Evolutionary conservation across 352 stramenopile genomes (phyloP), one percentile per base, ranked within the genome.

Genomic region (Elongisporangium undulatum): DNA sequence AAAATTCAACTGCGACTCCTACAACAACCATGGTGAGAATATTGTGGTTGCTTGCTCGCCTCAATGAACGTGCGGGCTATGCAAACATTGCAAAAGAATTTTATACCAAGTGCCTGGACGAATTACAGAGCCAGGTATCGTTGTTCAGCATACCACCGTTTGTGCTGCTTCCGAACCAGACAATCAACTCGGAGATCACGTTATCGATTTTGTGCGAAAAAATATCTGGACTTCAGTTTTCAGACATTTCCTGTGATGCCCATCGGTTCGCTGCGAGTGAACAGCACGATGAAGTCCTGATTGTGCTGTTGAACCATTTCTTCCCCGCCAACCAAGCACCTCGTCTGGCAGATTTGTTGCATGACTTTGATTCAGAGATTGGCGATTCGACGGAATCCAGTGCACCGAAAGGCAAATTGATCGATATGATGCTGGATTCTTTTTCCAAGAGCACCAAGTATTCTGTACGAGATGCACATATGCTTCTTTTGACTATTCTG

Each of bases 11-110:
- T 10, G 22, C 9, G 13, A 15, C 41, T 52, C 6, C 15, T 5
- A 64, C 49, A 16, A 10, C 24, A 53, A 54, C 49, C 7, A 20
- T 80, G 6, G 24, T 67, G n/a, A 73, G 82, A 1, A 57, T 88
- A 19, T 71, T 89, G 48, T 92, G 80, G 82, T 51, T 92, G 0
- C 67, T 82, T 20, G 82, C 75, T 2, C 64, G 64, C 10, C 73
- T 88, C 53, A 70, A 74, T 26, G 78, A 88, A n/a, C 56, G 72
- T 12, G 73, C 53, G 49, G 69, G 73, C 5, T 71, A 82, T 39
- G 61, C 68, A 10, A 69, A 70, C 38, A 62, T 74, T 19, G 77
- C 78, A 1, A 85, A 85, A 41, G 62, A 79, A 16, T 88, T 77
- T 57, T 90, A 75, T 45, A 67, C 55, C 15, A 83, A 89, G 58